Evolutionary conservation across 441 rosid species (phyloP).

Genomic region (Erodium moschatum): DNA sequence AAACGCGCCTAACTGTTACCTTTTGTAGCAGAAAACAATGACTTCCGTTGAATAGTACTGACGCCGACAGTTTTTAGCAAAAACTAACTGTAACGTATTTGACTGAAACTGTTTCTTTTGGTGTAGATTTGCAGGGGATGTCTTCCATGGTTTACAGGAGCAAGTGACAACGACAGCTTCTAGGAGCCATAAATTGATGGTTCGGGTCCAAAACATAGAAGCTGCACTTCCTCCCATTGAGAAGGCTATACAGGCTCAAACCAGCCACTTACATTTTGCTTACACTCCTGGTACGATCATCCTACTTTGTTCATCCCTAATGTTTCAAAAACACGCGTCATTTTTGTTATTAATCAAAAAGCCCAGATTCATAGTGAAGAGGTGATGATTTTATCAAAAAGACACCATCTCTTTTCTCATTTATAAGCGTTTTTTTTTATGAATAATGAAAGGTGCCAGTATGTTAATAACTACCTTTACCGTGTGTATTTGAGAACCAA

Average conservation of each 20-base stretch:
- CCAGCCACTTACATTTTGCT: constrained; percentile 47
- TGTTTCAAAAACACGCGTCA: constrained; percentile 4
- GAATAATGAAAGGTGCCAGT: too few species aligned
- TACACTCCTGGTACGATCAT: constrained; percentile 42
- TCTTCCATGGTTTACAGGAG: constrained; percentile 78
- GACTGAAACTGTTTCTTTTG: not conserved
- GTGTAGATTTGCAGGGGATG: constrained; percentile 80
- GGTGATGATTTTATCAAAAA: too few species aligned
- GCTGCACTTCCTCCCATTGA: constrained; percentile 62
- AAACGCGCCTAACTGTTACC: too few species aligned
- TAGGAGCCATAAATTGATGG: constrained; percentile 64
- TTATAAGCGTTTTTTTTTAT: too few species aligned
- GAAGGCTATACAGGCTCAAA: constrained; percentile 73
- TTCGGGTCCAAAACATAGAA: constrained; percentile 77
- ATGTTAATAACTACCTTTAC: too few species aligned
- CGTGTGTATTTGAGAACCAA: too few species aligned
- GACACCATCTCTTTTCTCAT: too few species aligned
- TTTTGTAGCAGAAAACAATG: too few species aligned
- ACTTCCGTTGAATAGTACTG: too few species aligned
- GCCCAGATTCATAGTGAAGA: too few species aligned
- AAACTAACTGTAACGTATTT: not conserved
- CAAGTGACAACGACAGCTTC: constrained; percentile 63
- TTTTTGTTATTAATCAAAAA: too few species aligned
- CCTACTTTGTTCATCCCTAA: constrained; percentile 3
- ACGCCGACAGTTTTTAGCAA: too few species aligned